phyloP scores from a whole-genome alignment of 441 rosid genomes.

The Mallotus repandus region DNA sequence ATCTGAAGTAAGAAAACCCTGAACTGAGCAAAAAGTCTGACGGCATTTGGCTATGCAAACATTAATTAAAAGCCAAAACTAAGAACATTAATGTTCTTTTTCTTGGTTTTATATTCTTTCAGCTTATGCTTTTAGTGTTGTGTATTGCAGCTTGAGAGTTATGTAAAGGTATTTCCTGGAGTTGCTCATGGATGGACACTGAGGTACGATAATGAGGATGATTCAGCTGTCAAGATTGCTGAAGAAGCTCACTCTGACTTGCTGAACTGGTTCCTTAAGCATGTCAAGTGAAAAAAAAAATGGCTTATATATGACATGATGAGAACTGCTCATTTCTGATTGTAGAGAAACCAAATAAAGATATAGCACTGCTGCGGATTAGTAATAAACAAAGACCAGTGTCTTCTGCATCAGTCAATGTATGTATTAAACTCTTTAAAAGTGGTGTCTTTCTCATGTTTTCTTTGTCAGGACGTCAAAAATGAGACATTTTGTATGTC shows the following conservation, averaged over 20 bases:
- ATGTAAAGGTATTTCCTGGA: conserved; percentile 54
- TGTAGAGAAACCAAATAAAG: background rate
- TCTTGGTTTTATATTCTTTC: too few relatives aligned
- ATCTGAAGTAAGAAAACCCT: conserved; percentile 41
- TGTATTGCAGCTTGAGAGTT: conserved; percentile 33
- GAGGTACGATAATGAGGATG: conserved; percentile 33
- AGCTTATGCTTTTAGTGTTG: background rate
- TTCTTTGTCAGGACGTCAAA: too few relatives aligned
- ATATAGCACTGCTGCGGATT: background rate
- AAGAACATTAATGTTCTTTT: too few relatives aligned
- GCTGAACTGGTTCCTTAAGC: conserved; percentile 37
- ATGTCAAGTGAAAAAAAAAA: conserved; percentile 25
- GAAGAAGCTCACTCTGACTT: conserved; percentile 42
- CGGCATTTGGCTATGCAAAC: too few relatives aligned
- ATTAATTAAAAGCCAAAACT: too few relatives aligned
- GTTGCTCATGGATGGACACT: conserved; percentile 46
- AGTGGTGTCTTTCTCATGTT: too few relatives aligned
- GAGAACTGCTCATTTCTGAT: background rate
- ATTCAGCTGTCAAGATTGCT: conserved; percentile 31
- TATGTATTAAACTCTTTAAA: too few relatives aligned
- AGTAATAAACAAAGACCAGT: background rate
- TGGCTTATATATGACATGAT: background rate
- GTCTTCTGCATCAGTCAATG: background rate
- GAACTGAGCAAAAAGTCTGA: background rate
- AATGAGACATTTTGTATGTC: too few relatives aligned